Percentiles rank a stretch among this genome's conserved stretches.
phyloP scores from a whole-genome alignment of 1,284 basidiomycete species.

The Cryptococcus hybrid region DNA sequence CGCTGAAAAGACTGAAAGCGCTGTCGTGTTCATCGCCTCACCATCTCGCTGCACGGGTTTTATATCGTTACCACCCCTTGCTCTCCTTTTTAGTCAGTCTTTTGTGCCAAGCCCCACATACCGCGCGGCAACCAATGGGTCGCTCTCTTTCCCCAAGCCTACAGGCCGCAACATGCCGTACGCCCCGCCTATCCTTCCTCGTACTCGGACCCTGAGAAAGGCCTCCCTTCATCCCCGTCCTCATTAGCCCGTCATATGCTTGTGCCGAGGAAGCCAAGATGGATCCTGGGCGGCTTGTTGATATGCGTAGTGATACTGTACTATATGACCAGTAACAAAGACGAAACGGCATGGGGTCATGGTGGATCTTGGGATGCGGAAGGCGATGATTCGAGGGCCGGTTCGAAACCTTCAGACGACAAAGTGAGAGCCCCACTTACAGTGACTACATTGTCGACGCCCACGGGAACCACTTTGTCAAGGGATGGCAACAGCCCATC shows the following conservation, averaged over 20 bases:
- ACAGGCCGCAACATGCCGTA: conserved; percentile 10
- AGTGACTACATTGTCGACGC: conserved; percentile 24
- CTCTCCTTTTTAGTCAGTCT: too few relatives aligned
- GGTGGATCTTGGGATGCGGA: conserved; percentile 1
- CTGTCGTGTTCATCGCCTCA: too few relatives aligned
- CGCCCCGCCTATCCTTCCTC: conserved; percentile 7
- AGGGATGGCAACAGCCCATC: conserved; percentile 16
- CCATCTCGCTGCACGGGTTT: neutral
- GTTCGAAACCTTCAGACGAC: neutral
- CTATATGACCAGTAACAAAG: neutral
- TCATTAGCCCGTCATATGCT: conserved; percentile 4
- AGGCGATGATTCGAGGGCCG: neutral
- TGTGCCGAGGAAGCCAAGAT: conserved; percentile 6
- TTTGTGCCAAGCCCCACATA: too few relatives aligned
- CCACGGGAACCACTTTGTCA: conserved; percentile 32
- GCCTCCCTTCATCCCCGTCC: conserved; percentile 5
- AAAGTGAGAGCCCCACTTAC: neutral
- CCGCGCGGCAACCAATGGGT: too few relatives aligned
- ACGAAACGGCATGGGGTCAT: neutral
- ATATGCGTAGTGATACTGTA: neutral
- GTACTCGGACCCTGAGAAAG: conserved; percentile 9
- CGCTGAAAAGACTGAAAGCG: too few relatives aligned
- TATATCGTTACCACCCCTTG: neutral
- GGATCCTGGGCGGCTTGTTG: conserved; percentile 5
- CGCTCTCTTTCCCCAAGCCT: conserved; percentile 7